Evolutionary conservation across 179 eudicot genomes (phyloP), one percentile per base, ranked within the genome.

Genomic region (Beta lomatogona): DNA sequence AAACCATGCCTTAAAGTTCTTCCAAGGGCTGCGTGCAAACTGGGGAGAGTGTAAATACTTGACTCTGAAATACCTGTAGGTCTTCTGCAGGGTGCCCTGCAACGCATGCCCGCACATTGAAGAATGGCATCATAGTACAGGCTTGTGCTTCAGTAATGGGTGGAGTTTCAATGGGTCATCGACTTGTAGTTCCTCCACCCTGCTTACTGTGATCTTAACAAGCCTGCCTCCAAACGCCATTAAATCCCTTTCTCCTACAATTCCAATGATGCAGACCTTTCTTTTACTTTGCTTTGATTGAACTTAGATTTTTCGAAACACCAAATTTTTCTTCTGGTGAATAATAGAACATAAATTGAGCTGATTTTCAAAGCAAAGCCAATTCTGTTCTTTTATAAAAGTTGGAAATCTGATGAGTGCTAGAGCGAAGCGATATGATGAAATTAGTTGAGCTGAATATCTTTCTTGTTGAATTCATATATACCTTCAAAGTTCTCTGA

Each of bases 31-130:
- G 78, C 70, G 25, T 82, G 71, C 75, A 4, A 48, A 58, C 0
- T 58, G 85, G 87, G 89, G 82, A 80, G 87, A 85, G 86, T 74
- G 19, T 72, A 31, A 31, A 64, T 70, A 7, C 12, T 52, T 84
- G 82, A 78, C 86, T 87, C 86, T 87, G 84, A 85, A 80, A 82
- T 25, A 85, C 86, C 83, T 87, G 87, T 81, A 85, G 89, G 89
- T 87, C 53, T 77, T 87, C 87, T 82, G 66, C 80, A 80, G 84
- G 88, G 80, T 84, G 87, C 85, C 80, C 80, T n/a, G 81, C 66
- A 77, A 60, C 66, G 86, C 82, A 66, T 45, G 83, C 82, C 87
- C 86, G 15, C 6, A 87, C 55, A 84, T 45, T 2, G 79, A 82
- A 45, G 70, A 82, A 70, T 87, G 87, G 85, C 85, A 79, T 80